A percentile compares a stretch with the other conserved stretches of the same genome.
Conservation (phyloP, 768 basidiomycete genomes). For the Dioszegia aurantiaca region DNA sequence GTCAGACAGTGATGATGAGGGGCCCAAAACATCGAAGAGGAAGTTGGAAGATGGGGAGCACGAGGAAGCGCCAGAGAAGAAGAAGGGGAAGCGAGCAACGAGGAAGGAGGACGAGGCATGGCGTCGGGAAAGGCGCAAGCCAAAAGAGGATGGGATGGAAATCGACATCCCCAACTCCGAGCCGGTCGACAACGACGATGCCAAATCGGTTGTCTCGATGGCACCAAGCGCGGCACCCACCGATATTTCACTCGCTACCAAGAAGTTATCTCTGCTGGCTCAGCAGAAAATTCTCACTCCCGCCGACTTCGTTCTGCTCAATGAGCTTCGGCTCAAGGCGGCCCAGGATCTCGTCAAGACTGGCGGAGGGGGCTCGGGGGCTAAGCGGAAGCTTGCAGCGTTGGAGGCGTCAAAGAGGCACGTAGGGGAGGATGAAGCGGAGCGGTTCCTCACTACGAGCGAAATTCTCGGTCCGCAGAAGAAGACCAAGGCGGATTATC, state of each 20-base stretch:
- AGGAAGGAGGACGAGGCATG: slow-evolving; percentile 76
- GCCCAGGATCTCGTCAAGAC: slow-evolving; percentile 67
- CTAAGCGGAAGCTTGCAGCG: slow-evolving; percentile 83
- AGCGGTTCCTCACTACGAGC: slow-evolving; percentile 75
- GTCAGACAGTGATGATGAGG: slow-evolving; percentile 81
- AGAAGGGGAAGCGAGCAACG: slow-evolving; percentile 45
- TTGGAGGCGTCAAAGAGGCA: slow-evolving; percentile 71
- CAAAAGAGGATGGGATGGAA: slow-evolving; percentile 21
- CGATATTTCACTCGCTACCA: slow-evolving; percentile 40
- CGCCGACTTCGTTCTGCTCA: slow-evolving; percentile 87
- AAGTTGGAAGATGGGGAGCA: slow-evolving; percentile 16
- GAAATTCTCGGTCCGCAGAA: slow-evolving; percentile 93
- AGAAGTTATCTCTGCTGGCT: slow-evolving; percentile 49
- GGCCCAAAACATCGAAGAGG: slow-evolving; percentile 37
- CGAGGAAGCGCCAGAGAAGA: slow-evolving; percentile 14
- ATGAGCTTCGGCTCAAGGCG: slow-evolving; percentile 79
- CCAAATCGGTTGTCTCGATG: slow-evolving; percentile 46
- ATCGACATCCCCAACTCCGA: slow-evolving; percentile 27
- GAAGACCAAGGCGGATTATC: slow-evolving; percentile 88
- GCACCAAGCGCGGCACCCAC: slow-evolving; percentile 40
- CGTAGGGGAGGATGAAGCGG: slow-evolving; percentile 55
- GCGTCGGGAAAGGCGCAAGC: slow-evolving; percentile 25
- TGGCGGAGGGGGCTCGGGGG: slow-evolving; percentile 64
- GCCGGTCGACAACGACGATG: slow-evolving; percentile 43
- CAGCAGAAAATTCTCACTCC: slow-evolving; percentile 80